Base-by-base conservation (phyloP, 495 filamentous ascomycete species). In the Lepidopterella palustris region DNA sequence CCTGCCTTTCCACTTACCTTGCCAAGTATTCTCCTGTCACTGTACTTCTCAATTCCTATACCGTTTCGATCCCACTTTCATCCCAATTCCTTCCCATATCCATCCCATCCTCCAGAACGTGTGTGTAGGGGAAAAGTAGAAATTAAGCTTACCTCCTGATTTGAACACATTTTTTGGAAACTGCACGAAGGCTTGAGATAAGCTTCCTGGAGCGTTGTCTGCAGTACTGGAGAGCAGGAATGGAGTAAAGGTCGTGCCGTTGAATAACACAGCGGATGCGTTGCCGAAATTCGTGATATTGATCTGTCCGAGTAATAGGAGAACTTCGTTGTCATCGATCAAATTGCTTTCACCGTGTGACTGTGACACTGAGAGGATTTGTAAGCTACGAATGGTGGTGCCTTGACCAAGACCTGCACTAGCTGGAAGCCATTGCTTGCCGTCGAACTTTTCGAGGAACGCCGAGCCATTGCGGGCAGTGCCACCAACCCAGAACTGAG, bases 251-350 rank as follows among this genome's bases (percentile, higher is more conserved):
- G 73, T 76, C 4, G 82, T 89, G 61, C 93, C 92, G 64, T 97
- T 86, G 72, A 84, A 98, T 39, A 96, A 74, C 4, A 83, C 93
- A 1, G 88, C 91, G n/a, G 92, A 96, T 11, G 86, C 88, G 63
- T 83, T 84, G 60, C 92, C 92, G 70, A 90, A 95, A 50, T 73
- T 72, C 0, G 87, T 83, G 29, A 97, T 76, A 52, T 81, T 77
- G 56, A 98, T 81, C 50, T 87, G 80, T 27, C 93, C 93, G 53
- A 89, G 86, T 45, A 96, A 71, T 57, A 99, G 77, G n/a, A 99
- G 82, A 0, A 80, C 78, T 68, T 93, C 80, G 51, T 84, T 75
- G 13, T 79, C 72, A 32, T 82, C 75, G 23, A 97, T 63, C n/a
- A 88, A 72, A 48, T 79, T 67, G n/a, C 79, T 83, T 40, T 76